A percentile compares a stretch with the other conserved stretches of the same genome.
Conservation (phyloP, 1,284 basidiomycete species). For the Ustilago lituana region DNA sequence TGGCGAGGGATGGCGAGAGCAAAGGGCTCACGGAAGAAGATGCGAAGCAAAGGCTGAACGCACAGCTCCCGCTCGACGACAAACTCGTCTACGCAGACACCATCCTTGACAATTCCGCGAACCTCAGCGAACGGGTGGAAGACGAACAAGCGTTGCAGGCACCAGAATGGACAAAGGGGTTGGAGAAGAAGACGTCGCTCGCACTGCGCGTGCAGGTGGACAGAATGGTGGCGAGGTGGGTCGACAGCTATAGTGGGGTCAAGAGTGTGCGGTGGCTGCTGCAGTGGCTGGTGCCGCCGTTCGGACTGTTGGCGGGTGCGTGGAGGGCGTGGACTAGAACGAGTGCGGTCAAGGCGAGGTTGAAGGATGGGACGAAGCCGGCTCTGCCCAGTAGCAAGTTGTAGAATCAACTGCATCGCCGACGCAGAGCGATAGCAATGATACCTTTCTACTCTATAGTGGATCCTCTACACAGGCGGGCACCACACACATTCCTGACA, state of each 20-base stretch:
- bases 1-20: constrained; percentile 50
- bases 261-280: constrained; percentile 77
- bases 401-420: too few species aligned
- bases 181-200: constrained; percentile 29
- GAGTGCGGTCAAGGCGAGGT: constrained; percentile 21
- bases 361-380: constrained; percentile 13
- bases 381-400: constrained; percentile 26
- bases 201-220: constrained; percentile 74
- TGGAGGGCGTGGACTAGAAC: constrained; percentile 47
- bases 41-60: constrained; percentile 78
- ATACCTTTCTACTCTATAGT: too few species aligned
- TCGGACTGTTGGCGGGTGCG: constrained; percentile 71
- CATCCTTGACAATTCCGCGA: constrained; percentile 88
- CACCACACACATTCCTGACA: too few species aligned
- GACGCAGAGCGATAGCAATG: too few species aligned
- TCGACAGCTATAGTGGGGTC: constrained; percentile 65
- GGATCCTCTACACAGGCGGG: too few species aligned
- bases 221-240: constrained; percentile 73
- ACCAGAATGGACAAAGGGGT: constrained; percentile 16
- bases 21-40: constrained; percentile 69
- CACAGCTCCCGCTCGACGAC: constrained; percentile 81
- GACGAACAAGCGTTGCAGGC: constrained; percentile 3
- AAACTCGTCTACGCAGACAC: constrained; percentile 86
- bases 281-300: constrained; percentile 81
- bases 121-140: constrained; percentile 62